phyloP scores from a whole-genome alignment of 257 asterid genomes.

The Perilla frutescens region DNA sequence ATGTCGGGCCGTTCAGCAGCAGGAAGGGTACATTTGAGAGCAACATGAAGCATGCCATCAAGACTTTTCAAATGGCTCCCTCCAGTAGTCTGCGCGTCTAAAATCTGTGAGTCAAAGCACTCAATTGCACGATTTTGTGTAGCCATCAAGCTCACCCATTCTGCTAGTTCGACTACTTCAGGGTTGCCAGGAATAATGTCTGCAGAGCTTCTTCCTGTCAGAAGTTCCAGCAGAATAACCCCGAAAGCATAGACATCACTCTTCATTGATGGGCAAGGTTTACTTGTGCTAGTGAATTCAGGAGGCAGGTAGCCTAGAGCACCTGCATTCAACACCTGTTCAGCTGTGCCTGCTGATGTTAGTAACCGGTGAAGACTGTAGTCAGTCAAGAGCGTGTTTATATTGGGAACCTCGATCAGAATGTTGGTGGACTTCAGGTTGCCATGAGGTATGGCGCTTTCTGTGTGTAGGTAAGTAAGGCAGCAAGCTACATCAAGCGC shows the following conservation, averaged over 20 bases:
- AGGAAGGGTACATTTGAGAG: conserved; percentile 74
- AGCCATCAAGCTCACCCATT: conserved; percentile 78
- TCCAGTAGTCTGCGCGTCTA: conserved; percentile 38
- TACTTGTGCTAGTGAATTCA: conserved; percentile 75
- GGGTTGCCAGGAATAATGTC: conserved; percentile 60
- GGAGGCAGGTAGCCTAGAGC: conserved; percentile 92
- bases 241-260: conserved; percentile 90
- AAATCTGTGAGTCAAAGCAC: conserved; percentile 56
- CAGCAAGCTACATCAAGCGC: conserved; percentile 73
- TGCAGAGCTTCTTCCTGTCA: conserved; percentile 72
- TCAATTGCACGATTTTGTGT: conserved; percentile 57
- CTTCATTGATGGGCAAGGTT: conserved; percentile 82
- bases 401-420: conserved; percentile 53
- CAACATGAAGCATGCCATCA: conserved; percentile 61
- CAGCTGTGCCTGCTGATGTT: conserved; percentile 80
- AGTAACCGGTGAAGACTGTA: conserved; percentile 83
- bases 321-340: conserved; percentile 75
- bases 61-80: conserved; percentile 42
- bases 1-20: conserved; percentile 86
- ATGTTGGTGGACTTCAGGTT: conserved; percentile 85
- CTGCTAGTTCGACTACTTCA: conserved; percentile 64
- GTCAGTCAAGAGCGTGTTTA: conserved; percentile 66
- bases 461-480: conserved; percentile 72
- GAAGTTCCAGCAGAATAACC: conserved; percentile 68
- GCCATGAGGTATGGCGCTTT: conserved; percentile 92